Evolutionary conservation across 1,139 yeast species (phyloP), one percentile per base, ranked within the genome.

Genomic region (Geotrichum macrosporum): DNA sequence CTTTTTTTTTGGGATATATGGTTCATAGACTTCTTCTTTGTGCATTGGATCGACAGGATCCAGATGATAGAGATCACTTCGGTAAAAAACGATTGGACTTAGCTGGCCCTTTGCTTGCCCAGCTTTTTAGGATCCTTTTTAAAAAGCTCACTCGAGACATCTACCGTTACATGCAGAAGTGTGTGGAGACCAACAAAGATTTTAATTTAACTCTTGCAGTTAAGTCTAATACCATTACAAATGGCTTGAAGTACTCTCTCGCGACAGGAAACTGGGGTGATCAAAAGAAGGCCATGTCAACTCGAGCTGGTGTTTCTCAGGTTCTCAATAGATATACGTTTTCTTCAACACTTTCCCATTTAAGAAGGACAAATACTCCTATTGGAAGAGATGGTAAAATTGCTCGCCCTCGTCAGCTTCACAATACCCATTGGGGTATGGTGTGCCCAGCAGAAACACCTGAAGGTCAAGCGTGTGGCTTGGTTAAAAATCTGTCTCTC

Each of bases 221-320:
- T 57, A 92, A 92, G 70, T 88, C 97, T 18, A 94, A 89, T 59
- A 92, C 97, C 5, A 87, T 92, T 58, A 94, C 98, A 35, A 94
- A 94, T 55, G 99, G 99, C 66, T 78, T 92, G 68, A 85, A 94
- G 67, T 94, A 92, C 70, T 94, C 98, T 32, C 76, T 92, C 60
- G 98, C 99, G 44, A 92, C 99, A 15, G 99, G 99, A 74, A 92
- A 94, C 71, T 92, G 99, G 99, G 98, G 98, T 72, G 98, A 94
- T 70, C 98, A 92, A 67, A 92, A 89, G 81, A 94, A 92, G 70
- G 97, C 97, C 19, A 92, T 94, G 98, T 82, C 94, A 53, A 83
- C 96, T 19, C 83, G 96, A 69, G 99, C 98, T 8, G 99, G 99
- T 77, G 99, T 94, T 45, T 92, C 98, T 15, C 98, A 94, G 74